Evolutionary conservation across 306 rosid genomes (phyloP), one percentile per base, ranked within the genome.

Genomic region (Oemleria cerasiformis): DNA sequence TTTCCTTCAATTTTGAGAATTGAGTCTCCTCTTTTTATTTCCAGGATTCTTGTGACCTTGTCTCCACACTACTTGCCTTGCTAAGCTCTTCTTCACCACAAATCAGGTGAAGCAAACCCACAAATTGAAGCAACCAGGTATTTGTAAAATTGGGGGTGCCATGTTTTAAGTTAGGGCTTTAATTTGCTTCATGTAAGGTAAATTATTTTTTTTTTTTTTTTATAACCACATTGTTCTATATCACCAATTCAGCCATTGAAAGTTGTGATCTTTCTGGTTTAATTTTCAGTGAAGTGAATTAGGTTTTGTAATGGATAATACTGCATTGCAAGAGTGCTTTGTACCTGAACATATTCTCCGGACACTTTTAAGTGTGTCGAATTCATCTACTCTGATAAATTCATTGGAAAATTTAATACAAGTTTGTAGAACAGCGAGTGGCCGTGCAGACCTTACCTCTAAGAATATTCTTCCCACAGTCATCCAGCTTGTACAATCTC

Each of bases 371-470:
- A 51, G 34, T 15, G 85, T 75, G 48, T 82, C 92, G 16, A 77
- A 82, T 66, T 84, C 84, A n/a, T 44, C 62, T 21, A 45, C 74
- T 44, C 65, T 87, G 48, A 63, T 77, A 63, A 38, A 59, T 15
- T 81, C 96, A 14, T 63, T 92, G 20, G 79, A 85, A 57, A 44
- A 43, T 61, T 88, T 92, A 25, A 64, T 68, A 48, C 82, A 79
- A 36, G 72, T 15, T 68, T 83, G 92, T 36, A 85, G 82, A 81
- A 77, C 87, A 8, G 67, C 58, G 36, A 67, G 55, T 69, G 91
- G 88, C 5, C 91, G 88, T 19, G 56, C 75, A 0, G 69, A 81
- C 7, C 89, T 87, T 8, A 83, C 92, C 48, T 70, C 81, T 56
- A 78, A 73, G 59, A 58, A 75, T 14, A 69, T 87, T 45, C 80